These are phyloP conservation scores for Spongispora temasekensis DNA, from an alignment of 1,284 basidiomycete genomes.

Conservation along the genomic window DNA sequence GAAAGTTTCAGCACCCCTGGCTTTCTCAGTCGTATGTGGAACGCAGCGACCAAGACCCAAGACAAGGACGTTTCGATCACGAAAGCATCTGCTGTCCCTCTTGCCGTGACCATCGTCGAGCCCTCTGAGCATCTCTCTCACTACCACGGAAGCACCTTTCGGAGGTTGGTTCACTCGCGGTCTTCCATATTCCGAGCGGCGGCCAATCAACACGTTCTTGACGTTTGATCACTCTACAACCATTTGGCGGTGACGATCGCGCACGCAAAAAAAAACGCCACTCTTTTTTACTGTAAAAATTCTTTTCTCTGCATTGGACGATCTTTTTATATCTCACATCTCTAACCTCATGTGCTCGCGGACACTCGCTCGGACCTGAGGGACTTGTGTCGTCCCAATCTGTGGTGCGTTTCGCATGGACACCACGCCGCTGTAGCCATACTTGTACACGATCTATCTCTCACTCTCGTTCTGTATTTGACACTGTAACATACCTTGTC, in stretches of 20 bases:
- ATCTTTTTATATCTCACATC: conserved; percentile 26
- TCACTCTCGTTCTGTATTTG: conserved; percentile 36
- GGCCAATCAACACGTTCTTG: conserved; percentile 29
- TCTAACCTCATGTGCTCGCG: conserved; percentile 29
- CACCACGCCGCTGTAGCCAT: conserved; percentile 28
- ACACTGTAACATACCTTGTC: conserved; percentile 30
- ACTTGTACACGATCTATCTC: conserved; percentile 27
- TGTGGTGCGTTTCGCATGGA: conserved; percentile 28
- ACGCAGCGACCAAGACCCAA: conserved; percentile 51
- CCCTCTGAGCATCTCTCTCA: conserved; percentile 33
- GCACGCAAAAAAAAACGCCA: conserved; percentile 16
- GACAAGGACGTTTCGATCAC: conserved; percentile 32
- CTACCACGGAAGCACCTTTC: conserved; percentile 33
- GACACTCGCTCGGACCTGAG: conserved; percentile 19
- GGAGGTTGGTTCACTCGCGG: conserved; percentile 44
- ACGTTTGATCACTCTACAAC: conserved; percentile 25
- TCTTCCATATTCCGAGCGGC: conserved; percentile 45
- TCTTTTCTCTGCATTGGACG: conserved; percentile 17
- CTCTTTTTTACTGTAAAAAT: no score
- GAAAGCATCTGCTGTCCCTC: conserved; percentile 31
- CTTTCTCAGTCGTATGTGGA: conserved; percentile 70
- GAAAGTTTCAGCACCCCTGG: conserved; percentile 38
- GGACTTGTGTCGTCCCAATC: conserved; percentile 10
- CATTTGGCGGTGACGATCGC: conserved; percentile 10
- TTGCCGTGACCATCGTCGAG: conserved; percentile 37